Conservation (phyloP, 2,329 filamentous ascomycete genomes). For the Aspergillus puulaauensis region DNA sequence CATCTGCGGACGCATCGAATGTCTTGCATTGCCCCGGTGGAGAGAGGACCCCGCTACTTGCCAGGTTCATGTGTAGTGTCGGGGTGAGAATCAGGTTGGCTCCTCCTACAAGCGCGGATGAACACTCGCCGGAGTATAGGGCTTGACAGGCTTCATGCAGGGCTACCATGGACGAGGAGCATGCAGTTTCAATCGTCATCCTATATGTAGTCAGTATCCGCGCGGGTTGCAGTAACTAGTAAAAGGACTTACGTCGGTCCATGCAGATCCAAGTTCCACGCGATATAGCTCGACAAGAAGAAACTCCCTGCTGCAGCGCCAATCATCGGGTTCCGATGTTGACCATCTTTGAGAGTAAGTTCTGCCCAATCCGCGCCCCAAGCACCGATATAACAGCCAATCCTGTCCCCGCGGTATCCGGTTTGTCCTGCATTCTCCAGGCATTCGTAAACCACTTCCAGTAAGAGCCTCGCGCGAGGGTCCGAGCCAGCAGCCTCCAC, state of each 20-base stretch:
- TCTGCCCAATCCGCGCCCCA: slow-evolving; percentile 22
- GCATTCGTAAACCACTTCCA: slow-evolving; percentile 31
- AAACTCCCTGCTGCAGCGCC: not conserved
- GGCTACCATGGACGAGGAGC: slow-evolving; percentile 41
- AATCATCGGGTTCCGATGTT: not conserved
- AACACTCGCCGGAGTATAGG: slow-evolving; percentile 21
- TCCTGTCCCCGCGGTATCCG: slow-evolving; percentile 26
- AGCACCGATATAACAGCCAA: slow-evolving; percentile 22
- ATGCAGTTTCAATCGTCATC: slow-evolving; percentile 41
- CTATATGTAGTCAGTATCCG: slow-evolving; percentile 7
- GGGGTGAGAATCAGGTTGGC: slow-evolving; percentile 25
- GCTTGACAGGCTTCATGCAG: slow-evolving; percentile 27
- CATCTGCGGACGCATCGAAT: slow-evolving; percentile 49
- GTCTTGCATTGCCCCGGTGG: slow-evolving; percentile 48
- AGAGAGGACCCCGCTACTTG: slow-evolving; percentile 34
- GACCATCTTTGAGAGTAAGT: slow-evolving; percentile 9
- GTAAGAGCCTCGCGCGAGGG: slow-evolving; percentile 29
- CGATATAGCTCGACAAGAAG: not conserved
- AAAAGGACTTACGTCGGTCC: slow-evolving; percentile 1
- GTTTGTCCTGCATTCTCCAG: slow-evolving; percentile 28
- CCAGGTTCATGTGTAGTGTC: slow-evolving; percentile 21
- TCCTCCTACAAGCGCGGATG: slow-evolving; percentile 35
- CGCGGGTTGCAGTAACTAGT: not conserved
- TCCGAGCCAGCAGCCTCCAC: slow-evolving; percentile 23
- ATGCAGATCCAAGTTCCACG: not conserved